These are phyloP conservation scores for Apiospora saccharicola DNA, from an alignment of 2,329 filamentous ascomycete species.

Conservation along the genomic window DNA sequence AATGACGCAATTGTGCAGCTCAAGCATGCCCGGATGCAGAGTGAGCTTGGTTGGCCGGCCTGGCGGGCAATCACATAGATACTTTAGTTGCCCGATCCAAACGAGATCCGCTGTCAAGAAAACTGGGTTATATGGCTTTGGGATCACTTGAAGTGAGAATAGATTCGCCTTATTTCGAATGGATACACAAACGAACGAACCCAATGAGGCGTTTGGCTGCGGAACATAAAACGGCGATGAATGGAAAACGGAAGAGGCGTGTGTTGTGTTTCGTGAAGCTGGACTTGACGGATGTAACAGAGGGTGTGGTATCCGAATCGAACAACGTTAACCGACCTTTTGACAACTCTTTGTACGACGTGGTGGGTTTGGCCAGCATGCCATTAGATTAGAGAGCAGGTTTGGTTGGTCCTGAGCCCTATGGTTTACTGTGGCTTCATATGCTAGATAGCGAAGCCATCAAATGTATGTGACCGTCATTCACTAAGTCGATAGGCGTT, in stretches of 20 bases:
- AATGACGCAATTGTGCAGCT: slow-evolving; percentile 7
- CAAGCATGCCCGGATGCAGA: neutral
- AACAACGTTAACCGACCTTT: neutral
- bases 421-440: neutral
- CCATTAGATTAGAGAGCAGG: neutral
- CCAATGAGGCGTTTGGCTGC: neutral
- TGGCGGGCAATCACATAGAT: neutral
- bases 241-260: neutral
- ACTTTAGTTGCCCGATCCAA: slow-evolving; percentile 1
- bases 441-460: neutral
- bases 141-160: neutral
- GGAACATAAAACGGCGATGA: neutral
- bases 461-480: neutral
- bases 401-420: neutral
- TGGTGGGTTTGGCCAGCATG: neutral
- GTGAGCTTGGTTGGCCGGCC: neutral
- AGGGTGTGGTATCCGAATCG: neutral
- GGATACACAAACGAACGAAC: neutral
- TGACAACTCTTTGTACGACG: neutral
- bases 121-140: neutral
- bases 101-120: neutral
- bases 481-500: neutral
- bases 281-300: neutral
- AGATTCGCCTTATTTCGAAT: neutral
- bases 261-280: neutral